Evolutionary conservation across 2,329 filamentous ascomycete genomes (phyloP).

Genomic region (Calonectria henricotiae): DNA sequence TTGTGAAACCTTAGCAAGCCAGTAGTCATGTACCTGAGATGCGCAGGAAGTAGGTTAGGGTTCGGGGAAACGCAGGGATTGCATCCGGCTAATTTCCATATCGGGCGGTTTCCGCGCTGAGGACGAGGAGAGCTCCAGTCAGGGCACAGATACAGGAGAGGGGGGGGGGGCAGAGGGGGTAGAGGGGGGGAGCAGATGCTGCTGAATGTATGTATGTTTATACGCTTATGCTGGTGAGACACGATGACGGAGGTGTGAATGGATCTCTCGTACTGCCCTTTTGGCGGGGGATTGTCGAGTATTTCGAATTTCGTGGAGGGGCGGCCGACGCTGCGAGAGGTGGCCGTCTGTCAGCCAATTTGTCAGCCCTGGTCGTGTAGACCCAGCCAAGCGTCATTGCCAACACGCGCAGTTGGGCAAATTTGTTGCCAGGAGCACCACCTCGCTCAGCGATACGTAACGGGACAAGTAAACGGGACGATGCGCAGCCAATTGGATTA

Average conservation of each 20-base stretch:
- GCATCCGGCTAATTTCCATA: slow-evolving; percentile 17
- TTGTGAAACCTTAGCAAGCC: neutral
- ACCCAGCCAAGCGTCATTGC: slow-evolving; percentile 21
- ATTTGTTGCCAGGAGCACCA: neutral
- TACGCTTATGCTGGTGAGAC: slow-evolving; percentile 11
- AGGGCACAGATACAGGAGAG: neutral
- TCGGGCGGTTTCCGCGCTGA: neutral
- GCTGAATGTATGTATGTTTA: neutral
- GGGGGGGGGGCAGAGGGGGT: too few species aligned
- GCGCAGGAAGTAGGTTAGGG: neutral
- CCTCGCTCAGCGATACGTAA: slow-evolving; percentile 6
- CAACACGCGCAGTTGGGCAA: slow-evolving; percentile 16
- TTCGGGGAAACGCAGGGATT: slow-evolving; percentile 12
- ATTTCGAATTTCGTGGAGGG: slow-evolving; percentile 29
- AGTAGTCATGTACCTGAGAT: neutral
- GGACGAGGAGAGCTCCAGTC: neutral
- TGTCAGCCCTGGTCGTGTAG: slow-evolving; percentile 23
- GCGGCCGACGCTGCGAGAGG: slow-evolving; percentile 12
- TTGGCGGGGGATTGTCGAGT: slow-evolving; percentile 26
- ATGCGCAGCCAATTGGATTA: slow-evolving; percentile 1
- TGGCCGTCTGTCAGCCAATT: slow-evolving; percentile 26
- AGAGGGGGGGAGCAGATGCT: neutral
- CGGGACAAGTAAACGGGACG: neutral
- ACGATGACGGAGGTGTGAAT: slow-evolving; percentile 18
- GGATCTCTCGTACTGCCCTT: neutral